Base-by-base conservation (phyloP, 2,329 filamentous ascomycete genomes). In the Aspergillus felis region DNA sequence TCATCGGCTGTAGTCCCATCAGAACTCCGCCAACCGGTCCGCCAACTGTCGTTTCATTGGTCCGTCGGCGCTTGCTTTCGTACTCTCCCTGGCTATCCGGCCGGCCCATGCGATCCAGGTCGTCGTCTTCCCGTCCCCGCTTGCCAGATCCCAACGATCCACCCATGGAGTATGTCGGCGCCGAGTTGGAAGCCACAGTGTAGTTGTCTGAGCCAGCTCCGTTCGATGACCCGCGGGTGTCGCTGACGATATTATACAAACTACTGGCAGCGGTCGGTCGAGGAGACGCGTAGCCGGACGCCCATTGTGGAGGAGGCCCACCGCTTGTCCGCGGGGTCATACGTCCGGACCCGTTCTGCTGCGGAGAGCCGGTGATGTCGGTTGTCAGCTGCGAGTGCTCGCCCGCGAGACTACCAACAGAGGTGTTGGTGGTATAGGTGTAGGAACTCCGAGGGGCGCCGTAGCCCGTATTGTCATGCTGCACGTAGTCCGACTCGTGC, bases 231-330 rank as follows among this genome's bases (percentile, higher is more conserved):
- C 79, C 84, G 27, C 90, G 84, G 58, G 91, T 89, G 70, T 90
- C 91, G 72, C 88, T 92, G 78, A 96, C 92, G 61, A 95, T 88
- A 74, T 87, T 95, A 81, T 96, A 96, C 52, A 96, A 79, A 70
- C 87, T 95, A 79, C 90, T 92, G 0, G 90, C 87, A 3, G 88
- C 83, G 1, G 75, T 63, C 2, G 84, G 80, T 46, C 91, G 87
- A 24, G 92, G 91, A 51, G 92, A 89, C 0, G 91, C 92, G 76
- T 95, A 96, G 27, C 87, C 87, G 52, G 82, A 84, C 5, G 83
- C 74, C 76, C 95, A 97, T 74, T 92, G 91, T 2, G 86, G 80
- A 64, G 90, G 88, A 41, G 86, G 81, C 0, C 88, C 83, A 9
- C 85, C 82, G 4, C 91, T 84, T 0, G 90, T 95, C 65, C 92